A percentile compares a stretch with the other conserved stretches of the same genome.
phyloP scores from a whole-genome alignment of 345 rosid species.

The Raphanus raphanistrum region DNA sequence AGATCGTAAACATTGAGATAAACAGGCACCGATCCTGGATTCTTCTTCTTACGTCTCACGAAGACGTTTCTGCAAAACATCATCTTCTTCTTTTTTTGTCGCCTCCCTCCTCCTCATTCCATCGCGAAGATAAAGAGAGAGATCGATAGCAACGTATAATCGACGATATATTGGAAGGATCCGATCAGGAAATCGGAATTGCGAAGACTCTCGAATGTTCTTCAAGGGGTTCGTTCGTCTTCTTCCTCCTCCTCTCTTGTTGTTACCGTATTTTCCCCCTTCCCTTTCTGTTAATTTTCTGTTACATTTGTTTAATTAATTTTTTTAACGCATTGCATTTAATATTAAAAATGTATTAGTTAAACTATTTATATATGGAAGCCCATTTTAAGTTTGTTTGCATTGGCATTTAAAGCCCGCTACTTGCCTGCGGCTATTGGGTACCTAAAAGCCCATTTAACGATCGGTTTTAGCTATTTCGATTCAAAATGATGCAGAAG shows the following conservation, averaged over 20 bases:
- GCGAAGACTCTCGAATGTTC: not conserved
- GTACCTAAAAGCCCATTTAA: no score
- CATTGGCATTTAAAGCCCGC: no score
- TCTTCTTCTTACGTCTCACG: slow-evolving; percentile 34
- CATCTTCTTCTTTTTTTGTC: not conserved
- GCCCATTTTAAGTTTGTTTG: no score
- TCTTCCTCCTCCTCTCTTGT: not conserved
- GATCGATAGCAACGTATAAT: not conserved
- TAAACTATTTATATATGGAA: no score
- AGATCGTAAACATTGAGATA: slow-evolving; percentile 82
- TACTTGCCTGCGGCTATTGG: no score
- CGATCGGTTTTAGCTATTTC: no score
- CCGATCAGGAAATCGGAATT: not conserved
- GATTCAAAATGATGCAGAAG: slow-evolving; percentile 60
- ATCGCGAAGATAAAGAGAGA: not conserved
- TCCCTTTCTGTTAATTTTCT: not conserved
- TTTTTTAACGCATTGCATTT: not conserved
- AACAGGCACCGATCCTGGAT: slow-evolving; percentile 42
- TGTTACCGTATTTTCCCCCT: not conserved
- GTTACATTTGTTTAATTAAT: not conserved
- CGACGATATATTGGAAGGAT: not conserved
- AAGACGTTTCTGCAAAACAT: slow-evolving; percentile 35
- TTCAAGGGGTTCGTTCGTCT: not conserved
- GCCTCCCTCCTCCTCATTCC: slow-evolving; percentile 18
- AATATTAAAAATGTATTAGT: not conserved